These are phyloP conservation scores for Chlamydomonas incerta DNA, from an alignment of 139 green algal genomes.

Conservation along the genomic window DNA sequence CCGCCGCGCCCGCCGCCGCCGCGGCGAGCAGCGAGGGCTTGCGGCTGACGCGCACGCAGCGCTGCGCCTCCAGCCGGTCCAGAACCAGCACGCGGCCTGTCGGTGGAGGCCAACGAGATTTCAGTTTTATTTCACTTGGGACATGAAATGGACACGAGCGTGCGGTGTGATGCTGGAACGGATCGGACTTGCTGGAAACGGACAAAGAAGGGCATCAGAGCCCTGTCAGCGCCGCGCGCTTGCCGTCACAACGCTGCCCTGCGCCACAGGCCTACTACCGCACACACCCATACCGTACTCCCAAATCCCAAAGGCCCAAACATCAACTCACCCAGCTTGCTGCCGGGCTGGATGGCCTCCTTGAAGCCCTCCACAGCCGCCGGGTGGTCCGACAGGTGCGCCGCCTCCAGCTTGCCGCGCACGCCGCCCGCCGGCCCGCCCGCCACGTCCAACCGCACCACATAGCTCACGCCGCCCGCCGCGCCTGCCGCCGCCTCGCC, in stretches of 20 bases:
- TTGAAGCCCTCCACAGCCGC: constrained; percentile 62
- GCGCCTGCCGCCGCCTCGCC: not conserved
- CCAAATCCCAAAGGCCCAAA: too few species aligned
- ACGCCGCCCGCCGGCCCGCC: constrained; percentile 15
- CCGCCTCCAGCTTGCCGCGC: constrained; percentile 62
- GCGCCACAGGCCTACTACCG: too few species aligned
- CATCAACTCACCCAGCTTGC: constrained; percentile 54
- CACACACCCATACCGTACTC: too few species aligned
- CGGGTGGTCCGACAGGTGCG: constrained; percentile 87
- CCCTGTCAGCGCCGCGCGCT: too few species aligned
- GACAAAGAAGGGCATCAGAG: too few species aligned
- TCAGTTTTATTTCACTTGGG: too few species aligned
- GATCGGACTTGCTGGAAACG: too few species aligned
- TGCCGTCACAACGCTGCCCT: too few species aligned
- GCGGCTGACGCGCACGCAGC: constrained; percentile 57
- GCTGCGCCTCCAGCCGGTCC: constrained; percentile 61
- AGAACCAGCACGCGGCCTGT: constrained; percentile 71
- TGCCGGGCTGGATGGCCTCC: constrained; percentile 53
- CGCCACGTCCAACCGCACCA: constrained; percentile 32
- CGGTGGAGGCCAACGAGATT: too few species aligned
- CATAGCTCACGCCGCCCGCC: not conserved
- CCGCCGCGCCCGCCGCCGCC: constrained; percentile 64
- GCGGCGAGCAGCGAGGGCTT: constrained; percentile 78
- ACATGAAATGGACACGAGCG: too few species aligned
- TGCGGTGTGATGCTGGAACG: too few species aligned